Evolutionary conservation across 2,329 filamentous ascomycete species (phyloP).

Genomic region (Neoascochyta sp.): DNA sequence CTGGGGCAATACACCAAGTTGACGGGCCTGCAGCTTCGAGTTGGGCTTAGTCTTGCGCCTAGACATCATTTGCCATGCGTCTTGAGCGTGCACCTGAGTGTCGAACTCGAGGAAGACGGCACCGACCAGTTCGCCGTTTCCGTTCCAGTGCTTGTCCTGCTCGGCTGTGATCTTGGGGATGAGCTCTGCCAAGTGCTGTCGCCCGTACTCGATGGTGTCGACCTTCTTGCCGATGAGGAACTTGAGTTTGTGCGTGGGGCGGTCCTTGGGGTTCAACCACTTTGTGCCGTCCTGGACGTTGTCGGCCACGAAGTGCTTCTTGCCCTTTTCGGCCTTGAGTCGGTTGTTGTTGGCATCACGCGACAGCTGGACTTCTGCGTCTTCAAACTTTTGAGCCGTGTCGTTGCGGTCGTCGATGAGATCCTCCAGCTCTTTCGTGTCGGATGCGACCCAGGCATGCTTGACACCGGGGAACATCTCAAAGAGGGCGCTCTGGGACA

Average conservation of each 20-base stretch:
- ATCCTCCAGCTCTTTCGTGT: slow-evolving; percentile 44
- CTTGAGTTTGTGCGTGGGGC: slow-evolving; percentile 41
- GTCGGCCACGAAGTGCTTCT: slow-evolving; percentile 43
- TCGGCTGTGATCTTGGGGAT: slow-evolving; percentile 65
- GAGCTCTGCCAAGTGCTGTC: slow-evolving; percentile 68
- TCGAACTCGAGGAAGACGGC: slow-evolving; percentile 88
- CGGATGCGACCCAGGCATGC: slow-evolving; percentile 47
- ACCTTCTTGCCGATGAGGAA: slow-evolving; percentile 44
- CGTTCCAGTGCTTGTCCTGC: slow-evolving; percentile 64
- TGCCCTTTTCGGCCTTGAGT: slow-evolving; percentile 57
- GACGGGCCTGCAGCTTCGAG: slow-evolving; percentile 38
- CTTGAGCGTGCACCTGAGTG: slow-evolving; percentile 76
- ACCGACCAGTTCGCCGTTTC: slow-evolving; percentile 63
- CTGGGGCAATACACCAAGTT: slow-evolving; percentile 44
- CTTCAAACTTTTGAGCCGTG: slow-evolving; percentile 43
- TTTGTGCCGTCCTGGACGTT: slow-evolving; percentile 43
- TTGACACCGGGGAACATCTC: slow-evolving; percentile 40
- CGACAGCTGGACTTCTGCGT: slow-evolving; percentile 44
- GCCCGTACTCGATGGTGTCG: slow-evolving; percentile 81
- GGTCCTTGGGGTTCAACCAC: slow-evolving; percentile 41
- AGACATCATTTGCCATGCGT: slow-evolving; percentile 68
- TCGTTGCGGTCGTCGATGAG: slow-evolving; percentile 45
- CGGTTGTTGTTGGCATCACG: slow-evolving; percentile 61
- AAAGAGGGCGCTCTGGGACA: slow-evolving; percentile 40
- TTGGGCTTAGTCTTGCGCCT: slow-evolving; percentile 33